Evolutionary conservation across 345 rosid genomes (phyloP).

Genomic region (Citrus inodora): DNA sequence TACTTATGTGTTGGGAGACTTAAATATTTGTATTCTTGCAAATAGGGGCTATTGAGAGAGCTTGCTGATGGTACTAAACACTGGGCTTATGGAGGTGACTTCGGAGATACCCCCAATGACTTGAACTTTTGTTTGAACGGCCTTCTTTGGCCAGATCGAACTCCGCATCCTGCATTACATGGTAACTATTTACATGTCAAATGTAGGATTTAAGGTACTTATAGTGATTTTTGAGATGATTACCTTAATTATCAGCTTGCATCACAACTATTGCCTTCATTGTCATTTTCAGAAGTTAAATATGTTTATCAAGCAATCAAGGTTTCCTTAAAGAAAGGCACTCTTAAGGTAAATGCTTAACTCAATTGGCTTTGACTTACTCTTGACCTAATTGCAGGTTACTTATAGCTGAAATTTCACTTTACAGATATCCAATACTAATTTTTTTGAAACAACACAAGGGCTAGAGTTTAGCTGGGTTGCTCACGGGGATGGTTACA

Average conservation of each 20-base stretch:
- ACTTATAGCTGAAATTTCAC: conserved; percentile 17
- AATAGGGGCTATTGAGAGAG: conserved; percentile 74
- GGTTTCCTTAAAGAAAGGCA: conserved; percentile 45
- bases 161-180: conserved; percentile 86
- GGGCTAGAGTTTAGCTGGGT: conserved; percentile 73
- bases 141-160: conserved; percentile 90
- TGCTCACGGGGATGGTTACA: conserved; percentile 63
- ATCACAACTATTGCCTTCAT: conserved; percentile 17
- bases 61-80: conserved; percentile 56
- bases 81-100: conserved; percentile 99
- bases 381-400: conserved; percentile 4
- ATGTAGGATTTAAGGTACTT: background rate
- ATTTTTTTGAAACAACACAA: conserved; percentile 68
- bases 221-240: background rate
- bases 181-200: conserved; percentile 44
- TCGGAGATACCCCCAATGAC: conserved; percentile 94
- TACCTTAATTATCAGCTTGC: conserved; percentile 18
- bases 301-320: conserved; percentile 82
- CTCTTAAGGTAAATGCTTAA: conserved; percentile 46
- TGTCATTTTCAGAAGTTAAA: conserved; percentile 77
- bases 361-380: conserved; percentile 9
- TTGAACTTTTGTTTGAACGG: conserved; percentile 93
- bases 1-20: background rate
- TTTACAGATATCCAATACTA: conserved; percentile 67
- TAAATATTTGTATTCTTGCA: conserved; percentile 14